Percentiles rank a stretch among this genome's conserved stretches.
phyloP scores from a whole-genome alignment of 2,329 filamentous ascomycete genomes.

The Lanzia echinophila region DNA sequence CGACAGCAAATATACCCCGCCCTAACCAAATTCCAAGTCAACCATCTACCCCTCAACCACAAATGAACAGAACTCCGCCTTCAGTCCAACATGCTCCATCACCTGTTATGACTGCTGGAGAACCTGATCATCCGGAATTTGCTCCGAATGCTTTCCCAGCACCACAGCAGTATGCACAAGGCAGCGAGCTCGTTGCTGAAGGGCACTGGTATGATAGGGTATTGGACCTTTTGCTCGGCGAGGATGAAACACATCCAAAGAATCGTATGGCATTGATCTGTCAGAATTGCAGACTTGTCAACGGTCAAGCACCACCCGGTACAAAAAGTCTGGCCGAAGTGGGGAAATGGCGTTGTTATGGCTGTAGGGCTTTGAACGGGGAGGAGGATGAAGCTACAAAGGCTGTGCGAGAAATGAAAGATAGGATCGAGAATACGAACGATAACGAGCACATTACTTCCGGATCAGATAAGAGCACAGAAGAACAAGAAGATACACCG shows the following conservation, averaged over 20 bases:
- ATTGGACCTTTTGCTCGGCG: conserved; percentile 83
- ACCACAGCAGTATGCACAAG: conserved; percentile 28
- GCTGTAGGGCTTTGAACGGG: conserved; percentile 78
- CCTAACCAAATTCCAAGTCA: conserved; percentile 20
- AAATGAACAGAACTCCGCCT: conserved; percentile 1
- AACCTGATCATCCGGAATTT: conserved; percentile 50
- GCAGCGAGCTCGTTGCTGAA: conserved; percentile 14
- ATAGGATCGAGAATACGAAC: conserved; percentile 19
- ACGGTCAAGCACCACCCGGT: conserved; percentile 90
- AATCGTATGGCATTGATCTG: conserved; percentile 90
- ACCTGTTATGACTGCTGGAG: conserved; percentile 18
- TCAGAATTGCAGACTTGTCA: conserved; percentile 74
- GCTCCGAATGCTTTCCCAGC: conserved; percentile 62
- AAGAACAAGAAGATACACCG: conserved; percentile 2
- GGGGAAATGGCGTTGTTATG: conserved; percentile 81
- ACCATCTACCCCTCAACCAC: conserved; percentile 22
- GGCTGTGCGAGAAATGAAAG: conserved; percentile 44
- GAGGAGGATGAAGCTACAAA: conserved; percentile 71
- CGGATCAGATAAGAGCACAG: neutral
- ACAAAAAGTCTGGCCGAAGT: conserved; percentile 70
- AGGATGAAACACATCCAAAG: conserved; percentile 87
- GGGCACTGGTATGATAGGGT: conserved; percentile 92
- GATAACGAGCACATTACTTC: conserved; percentile 1
- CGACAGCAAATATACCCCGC: conserved; percentile 56
- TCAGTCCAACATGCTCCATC: conserved; percentile 1